Evolutionary conservation across 108 stramenopile genomes (phyloP).

Genomic region (Skeletonema menzelii): DNA sequence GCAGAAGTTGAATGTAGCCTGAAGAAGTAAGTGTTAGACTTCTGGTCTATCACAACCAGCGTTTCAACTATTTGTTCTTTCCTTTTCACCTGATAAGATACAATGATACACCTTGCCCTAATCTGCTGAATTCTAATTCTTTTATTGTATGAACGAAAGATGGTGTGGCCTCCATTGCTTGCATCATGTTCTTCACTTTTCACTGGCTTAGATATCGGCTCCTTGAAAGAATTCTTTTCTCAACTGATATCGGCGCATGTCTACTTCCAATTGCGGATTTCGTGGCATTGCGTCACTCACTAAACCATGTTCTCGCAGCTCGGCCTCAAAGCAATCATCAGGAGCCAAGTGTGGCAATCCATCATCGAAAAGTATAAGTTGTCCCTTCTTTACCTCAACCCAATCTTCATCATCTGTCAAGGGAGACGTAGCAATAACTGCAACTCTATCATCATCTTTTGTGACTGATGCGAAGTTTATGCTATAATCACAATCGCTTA

Average conservation of each 20-base stretch:
- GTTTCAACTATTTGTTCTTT: too few species aligned
- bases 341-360: slow-evolving; percentile 56
- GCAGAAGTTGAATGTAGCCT: too few species aligned
- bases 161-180: too few species aligned
- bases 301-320: slow-evolving; percentile 63
- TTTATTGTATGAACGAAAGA: too few species aligned
- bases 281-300: slow-evolving; percentile 16
- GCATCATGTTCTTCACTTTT: too few species aligned
- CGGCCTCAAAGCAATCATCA: slow-evolving; percentile 49
- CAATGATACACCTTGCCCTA: too few species aligned
- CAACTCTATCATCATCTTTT: slow-evolving; percentile 64
- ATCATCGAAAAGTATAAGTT: slow-evolving; percentile 73
- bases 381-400: slow-evolving; percentile 66
- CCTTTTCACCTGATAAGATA: too few species aligned
- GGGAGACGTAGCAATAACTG: slow-evolving; percentile 82
- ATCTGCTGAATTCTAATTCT: too few species aligned
- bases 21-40: too few species aligned
- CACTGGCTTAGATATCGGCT: slow-evolving; percentile 7
- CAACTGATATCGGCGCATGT: slow-evolving; percentile 23
- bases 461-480: slow-evolving; percentile 64
- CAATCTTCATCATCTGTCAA: slow-evolving; percentile 75
- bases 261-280: slow-evolving; percentile 10
- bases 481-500: slow-evolving; percentile 58
- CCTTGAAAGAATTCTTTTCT: slow-evolving; percentile 18
- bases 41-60: too few species aligned